Evolutionary conservation across 78 protist genomes (phyloP), one percentile per base, ranked within the genome.

Genomic region (Dictyostelium capitatum): DNA sequence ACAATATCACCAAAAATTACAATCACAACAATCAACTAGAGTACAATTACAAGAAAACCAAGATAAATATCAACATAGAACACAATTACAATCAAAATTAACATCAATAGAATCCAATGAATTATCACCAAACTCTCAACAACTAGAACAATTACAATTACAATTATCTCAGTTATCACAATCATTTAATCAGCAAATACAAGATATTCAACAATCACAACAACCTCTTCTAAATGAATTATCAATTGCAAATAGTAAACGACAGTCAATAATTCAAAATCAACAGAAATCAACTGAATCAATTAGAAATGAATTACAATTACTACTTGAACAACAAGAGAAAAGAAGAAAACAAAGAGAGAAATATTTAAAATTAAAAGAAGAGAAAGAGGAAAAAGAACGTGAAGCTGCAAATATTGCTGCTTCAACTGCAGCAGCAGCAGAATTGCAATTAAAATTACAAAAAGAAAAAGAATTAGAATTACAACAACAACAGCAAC

Each of bases 81-180:
- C 64, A 32, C 50, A 80, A 48, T 9, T 23, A 11, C 41, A 50
- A 53, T 11, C 83, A 53, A 56, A 19, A 79, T 23, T 17, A 79
- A 37, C 43, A 37, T 37, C 43, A 3, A 37, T 6, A 46, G 32
- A 19, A 67, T 32, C 43, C 47, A 19, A 69, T 5, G 67, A 67
- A 14, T 14, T 25, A 30, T 32, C 30, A 67, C 17, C 0, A 1
- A 67, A 20, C 11, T 10, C 0, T 8, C 37, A 59, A 67, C 75
- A 67, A 41, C 48, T 25, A 20, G 64, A 75, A 75, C 81, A 75
- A 73, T 17, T 30, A 15, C 53, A 73, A 73, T 37, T 20, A 46
- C 46, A 43, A 73, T 15, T 30, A 57, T 9, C 0, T 8, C 69
- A 15, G 3, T 59, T 23, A 59, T 37, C 43, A 37, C 43, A 37